phyloP scores from a whole-genome alignment of 768 basidiomycete genomes.

The Lentinula lateritia region DNA sequence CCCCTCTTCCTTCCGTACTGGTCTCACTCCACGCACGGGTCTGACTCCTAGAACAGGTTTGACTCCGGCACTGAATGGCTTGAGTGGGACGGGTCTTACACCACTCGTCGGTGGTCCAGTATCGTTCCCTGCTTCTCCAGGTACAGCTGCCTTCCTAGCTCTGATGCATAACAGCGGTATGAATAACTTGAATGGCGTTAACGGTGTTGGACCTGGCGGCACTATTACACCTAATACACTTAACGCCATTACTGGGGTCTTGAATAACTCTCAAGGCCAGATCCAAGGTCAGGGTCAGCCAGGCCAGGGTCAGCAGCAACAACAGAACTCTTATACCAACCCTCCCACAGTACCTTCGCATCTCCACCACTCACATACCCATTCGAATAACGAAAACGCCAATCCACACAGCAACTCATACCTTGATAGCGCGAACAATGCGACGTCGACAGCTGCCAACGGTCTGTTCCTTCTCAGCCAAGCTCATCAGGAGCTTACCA shows the following conservation, averaged over 20 bases:
- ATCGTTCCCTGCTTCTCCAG: slow-evolving; percentile 80
- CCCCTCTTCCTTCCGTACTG: slow-evolving; percentile 70
- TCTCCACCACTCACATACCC: slow-evolving; percentile 51
- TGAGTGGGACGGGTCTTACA: slow-evolving; percentile 71
- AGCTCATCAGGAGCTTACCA: slow-evolving; percentile 94
- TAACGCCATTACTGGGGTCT: slow-evolving; percentile 75
- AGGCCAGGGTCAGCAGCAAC: slow-evolving; percentile 18
- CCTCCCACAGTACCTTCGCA: slow-evolving; percentile 33
- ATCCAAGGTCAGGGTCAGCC: neutral
- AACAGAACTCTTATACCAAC: slow-evolving; percentile 43
- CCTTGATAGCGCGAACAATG: slow-evolving; percentile 42
- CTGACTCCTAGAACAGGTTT: slow-evolving; percentile 84
- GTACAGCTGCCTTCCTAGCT: slow-evolving; percentile 87
- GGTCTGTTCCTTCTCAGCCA: slow-evolving; percentile 91
- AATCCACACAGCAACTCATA: slow-evolving; percentile 18
- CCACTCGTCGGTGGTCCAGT: slow-evolving; percentile 72
- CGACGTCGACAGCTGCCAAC: slow-evolving; percentile 75
- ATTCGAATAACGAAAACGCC: slow-evolving; percentile 25
- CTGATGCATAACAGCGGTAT: slow-evolving; percentile 66
- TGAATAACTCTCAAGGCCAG: slow-evolving; percentile 37
- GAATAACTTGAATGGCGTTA: slow-evolving; percentile 10
- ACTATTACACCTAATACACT: slow-evolving; percentile 74
- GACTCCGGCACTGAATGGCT: slow-evolving; percentile 75
- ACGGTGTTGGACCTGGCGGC: slow-evolving; percentile 27
- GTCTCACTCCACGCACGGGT: slow-evolving; percentile 82